Conservation (phyloP, 225 moss, liverwort and hornwort species). For the Sphagnum tenellum region DNA sequence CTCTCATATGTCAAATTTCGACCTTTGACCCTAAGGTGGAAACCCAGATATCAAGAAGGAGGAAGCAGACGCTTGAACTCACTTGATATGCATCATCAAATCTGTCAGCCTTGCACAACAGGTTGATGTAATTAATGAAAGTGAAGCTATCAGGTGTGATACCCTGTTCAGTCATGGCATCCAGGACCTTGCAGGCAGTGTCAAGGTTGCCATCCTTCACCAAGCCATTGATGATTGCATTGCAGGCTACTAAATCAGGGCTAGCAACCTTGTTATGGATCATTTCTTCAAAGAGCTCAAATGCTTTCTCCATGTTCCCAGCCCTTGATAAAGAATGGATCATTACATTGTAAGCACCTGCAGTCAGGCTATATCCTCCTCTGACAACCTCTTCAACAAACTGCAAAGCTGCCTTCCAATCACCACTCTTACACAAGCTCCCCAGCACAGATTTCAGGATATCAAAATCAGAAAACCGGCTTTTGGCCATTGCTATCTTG, state of each 20-base stretch:
- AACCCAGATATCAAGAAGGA: not conserved
- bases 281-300: slow-evolving; percentile 39
- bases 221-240: slow-evolving; percentile 18
- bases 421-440: slow-evolving; percentile 37
- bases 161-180: slow-evolving; percentile 22
- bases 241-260: slow-evolving; percentile 31
- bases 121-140: slow-evolving; percentile 20
- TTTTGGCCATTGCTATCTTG: slow-evolving; percentile 17
- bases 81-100: slow-evolving; percentile 35
- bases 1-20: too few relatives aligned
- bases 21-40: too few relatives aligned
- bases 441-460: slow-evolving; percentile 37
- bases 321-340: slow-evolving; percentile 33
- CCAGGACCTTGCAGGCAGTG: slow-evolving; percentile 21
- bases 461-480: slow-evolving; percentile 28
- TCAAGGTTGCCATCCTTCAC: slow-evolving; percentile 20
- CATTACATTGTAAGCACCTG: slow-evolving; percentile 39
- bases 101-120: slow-evolving; percentile 26
- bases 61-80: not conserved
- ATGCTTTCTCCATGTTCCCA: slow-evolving; percentile 24
- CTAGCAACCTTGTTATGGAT: slow-evolving; percentile 5
- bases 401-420: slow-evolving; percentile 30
- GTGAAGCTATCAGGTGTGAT: slow-evolving; percentile 13
- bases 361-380: slow-evolving; percentile 25
- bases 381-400: slow-evolving; percentile 34